These are phyloP conservation scores for Talaromyces wortmannii DNA, from an alignment of 495 filamentous ascomycete species.

Conservation along the genomic window DNA sequence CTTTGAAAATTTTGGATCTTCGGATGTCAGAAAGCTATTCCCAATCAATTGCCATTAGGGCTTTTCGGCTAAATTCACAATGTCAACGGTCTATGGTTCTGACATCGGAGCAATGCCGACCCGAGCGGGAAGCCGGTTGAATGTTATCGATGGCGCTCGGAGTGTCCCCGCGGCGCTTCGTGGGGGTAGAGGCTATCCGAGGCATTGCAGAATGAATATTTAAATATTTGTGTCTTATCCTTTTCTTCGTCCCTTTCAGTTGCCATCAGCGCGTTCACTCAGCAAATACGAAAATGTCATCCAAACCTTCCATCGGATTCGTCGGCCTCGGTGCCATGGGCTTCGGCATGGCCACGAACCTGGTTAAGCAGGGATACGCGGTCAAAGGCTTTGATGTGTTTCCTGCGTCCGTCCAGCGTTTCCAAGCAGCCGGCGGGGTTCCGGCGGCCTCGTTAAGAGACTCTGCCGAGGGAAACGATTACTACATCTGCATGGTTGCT, in stretches of 20 bases:
- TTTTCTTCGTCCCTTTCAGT: no score
- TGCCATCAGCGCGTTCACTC: no score
- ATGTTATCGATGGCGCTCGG: neutral
- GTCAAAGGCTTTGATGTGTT: slow-evolving; percentile 76
- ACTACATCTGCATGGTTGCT: slow-evolving; percentile 75
- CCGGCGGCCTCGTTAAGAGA: slow-evolving; percentile 55
- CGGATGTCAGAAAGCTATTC: no score
- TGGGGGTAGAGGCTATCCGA: neutral
- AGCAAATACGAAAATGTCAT: no score
- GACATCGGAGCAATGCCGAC: neutral
- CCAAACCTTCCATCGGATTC: slow-evolving; percentile 52
- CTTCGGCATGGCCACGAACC: slow-evolving; percentile 77
- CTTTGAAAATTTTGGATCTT: no score
- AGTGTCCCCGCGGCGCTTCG: neutral
- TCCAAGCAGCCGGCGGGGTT: slow-evolving; percentile 58
- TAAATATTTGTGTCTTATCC: no score
- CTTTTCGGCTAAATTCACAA: no score
- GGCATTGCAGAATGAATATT: neutral
- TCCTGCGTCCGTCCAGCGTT: slow-evolving; percentile 62
- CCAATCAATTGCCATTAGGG: no score
- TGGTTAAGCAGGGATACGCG: slow-evolving; percentile 59
- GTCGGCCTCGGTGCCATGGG: slow-evolving; percentile 87
- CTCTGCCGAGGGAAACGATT: slow-evolving; percentile 51
- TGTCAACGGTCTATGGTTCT: neutral
- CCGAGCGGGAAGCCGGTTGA: neutral